Evolutionary conservation across 108 stramenopile species (phyloP), one percentile per base, ranked within the genome.

Genomic region (Nitzschia palea): DNA sequence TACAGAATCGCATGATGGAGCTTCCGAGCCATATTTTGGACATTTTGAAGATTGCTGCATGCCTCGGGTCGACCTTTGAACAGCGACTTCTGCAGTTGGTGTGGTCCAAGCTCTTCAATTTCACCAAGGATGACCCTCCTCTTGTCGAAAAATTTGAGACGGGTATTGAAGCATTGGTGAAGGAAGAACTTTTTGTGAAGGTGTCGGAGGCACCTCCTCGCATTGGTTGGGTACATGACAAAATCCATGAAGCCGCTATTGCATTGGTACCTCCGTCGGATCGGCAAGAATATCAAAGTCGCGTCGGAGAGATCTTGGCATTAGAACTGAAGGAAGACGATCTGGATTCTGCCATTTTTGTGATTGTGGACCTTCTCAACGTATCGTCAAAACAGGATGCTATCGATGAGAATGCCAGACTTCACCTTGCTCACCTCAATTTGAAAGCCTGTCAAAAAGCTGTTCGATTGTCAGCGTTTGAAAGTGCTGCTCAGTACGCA

Each of bases 1-100:
- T 85, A 4, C 29, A 61, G 12, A 9, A 50, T 18, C 75, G 74
- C 26, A 76, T 85, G 80, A 57, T 20, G 1, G 17, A 34, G 5
- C 52, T 85, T 0, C 4, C 30, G 5, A 35, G 3, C 27, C 27
- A 63, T 15, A 14, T 55, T 10, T 15, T 54, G 10, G 2, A 48
- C 50, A 4, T 71, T 10, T 22, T 71, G 1, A 33, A 59, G 50
- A 17, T 56, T 17, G 68, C 68, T n/a, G 32, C 57, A 29, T 70
- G 68, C 34, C 45, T 70, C 6, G 68, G 68, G 3, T 60, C 58
- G 4, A 48, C 58, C 2, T 59, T 70, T 60, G 25, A 44, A 10
- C 9, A 18, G 20, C 3, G 18, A 12, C n/a, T 34, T 2, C 15
- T 65, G 32, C 4, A 18, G 6, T 6, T 63, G 26, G 22, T 60